Conservation (phyloP, 169 alveolate species). For the Eimeria sp. region DNA sequence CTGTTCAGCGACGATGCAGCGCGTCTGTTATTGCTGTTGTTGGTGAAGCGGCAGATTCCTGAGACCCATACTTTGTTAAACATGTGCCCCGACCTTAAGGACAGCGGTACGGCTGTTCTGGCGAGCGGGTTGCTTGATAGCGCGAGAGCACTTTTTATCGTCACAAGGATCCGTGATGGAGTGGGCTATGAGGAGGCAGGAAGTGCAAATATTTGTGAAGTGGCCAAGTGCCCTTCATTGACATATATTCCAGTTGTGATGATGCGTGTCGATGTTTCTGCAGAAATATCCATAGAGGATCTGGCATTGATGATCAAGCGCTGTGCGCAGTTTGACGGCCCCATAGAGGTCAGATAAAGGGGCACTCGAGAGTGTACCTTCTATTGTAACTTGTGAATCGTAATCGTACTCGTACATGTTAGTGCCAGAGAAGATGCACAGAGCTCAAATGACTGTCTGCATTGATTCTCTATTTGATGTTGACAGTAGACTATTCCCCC, state of each 20-base stretch:
- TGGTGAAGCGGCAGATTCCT: constrained; percentile 61
- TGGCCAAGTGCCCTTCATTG: not conserved
- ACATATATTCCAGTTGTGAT: not conserved
- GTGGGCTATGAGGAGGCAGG: not conserved
- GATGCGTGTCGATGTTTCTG: not conserved
- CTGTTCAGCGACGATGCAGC: constrained; percentile 85
- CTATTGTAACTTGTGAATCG: not conserved
- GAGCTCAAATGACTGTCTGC: not conserved
- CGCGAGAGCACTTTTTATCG: not conserved
- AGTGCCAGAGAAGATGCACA: not conserved
- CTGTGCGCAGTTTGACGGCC: constrained; percentile 52
- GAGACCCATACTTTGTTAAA: constrained; percentile 57
- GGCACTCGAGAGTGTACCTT: not conserved
- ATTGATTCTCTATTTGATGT: not conserved
- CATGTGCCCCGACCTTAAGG: constrained; percentile 64
- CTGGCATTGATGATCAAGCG: constrained; percentile 57
- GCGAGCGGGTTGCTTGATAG: not conserved
- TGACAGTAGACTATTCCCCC: not conserved
- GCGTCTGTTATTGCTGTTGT: constrained; percentile 67
- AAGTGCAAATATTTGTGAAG: not conserved
- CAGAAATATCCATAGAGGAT: constrained; percentile 46
- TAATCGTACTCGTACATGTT: not conserved
- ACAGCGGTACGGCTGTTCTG: constrained; percentile 39
- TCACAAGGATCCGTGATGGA: not conserved
- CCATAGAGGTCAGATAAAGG: constrained; percentile 35